Percentiles rank a stretch among this genome's conserved stretches.
Conservation (phyloP, 495 filamentous ascomycete genomes). For the Tuber melanosporum region DNA sequence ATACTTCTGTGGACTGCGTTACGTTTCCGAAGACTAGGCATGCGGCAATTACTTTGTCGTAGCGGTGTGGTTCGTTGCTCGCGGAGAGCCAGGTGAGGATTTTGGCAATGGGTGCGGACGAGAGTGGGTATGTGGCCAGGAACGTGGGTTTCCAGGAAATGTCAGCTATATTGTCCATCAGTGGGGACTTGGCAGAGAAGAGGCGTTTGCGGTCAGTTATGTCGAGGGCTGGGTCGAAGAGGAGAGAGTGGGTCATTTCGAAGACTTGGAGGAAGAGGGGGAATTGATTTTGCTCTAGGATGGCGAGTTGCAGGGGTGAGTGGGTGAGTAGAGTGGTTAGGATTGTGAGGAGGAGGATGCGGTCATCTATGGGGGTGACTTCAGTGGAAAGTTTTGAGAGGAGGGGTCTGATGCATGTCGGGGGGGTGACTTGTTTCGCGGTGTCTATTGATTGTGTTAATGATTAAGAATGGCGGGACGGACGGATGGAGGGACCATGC, state of each 20-base stretch:
- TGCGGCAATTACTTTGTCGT: constrained; percentile 61
- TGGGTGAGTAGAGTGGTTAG: constrained; percentile 34
- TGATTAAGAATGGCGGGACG: neutral
- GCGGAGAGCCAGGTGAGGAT: constrained; percentile 53
- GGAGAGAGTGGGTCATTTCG: constrained; percentile 32
- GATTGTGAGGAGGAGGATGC: constrained; percentile 38
- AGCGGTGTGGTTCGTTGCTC: constrained; percentile 43
- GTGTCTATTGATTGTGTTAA: constrained; percentile 20
- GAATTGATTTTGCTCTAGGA: constrained; percentile 37
- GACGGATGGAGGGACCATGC: constrained; percentile 18
- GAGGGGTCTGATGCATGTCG: constrained; percentile 17
- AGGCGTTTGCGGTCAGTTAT: constrained; percentile 42
- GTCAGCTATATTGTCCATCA: constrained; percentile 44
- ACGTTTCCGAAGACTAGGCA: constrained; percentile 73
- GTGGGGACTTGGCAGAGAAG: constrained; percentile 40
- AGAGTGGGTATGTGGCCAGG: constrained; percentile 48
- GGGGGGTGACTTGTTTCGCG: constrained; percentile 29
- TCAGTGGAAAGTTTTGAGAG: constrained; percentile 19
- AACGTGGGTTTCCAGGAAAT: constrained; percentile 38
- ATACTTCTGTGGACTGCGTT: constrained; percentile 62
- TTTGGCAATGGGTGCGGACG: constrained; percentile 48
- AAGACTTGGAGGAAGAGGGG: constrained; percentile 27
- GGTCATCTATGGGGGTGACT: constrained; percentile 28
- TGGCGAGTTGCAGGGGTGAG: constrained; percentile 27
- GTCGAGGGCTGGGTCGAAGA: constrained; percentile 30